Percentiles rank a stretch among this genome's conserved stretches.
Conservation (phyloP, 2,329 filamentous ascomycete genomes). For the Fusarium albidum region DNA sequence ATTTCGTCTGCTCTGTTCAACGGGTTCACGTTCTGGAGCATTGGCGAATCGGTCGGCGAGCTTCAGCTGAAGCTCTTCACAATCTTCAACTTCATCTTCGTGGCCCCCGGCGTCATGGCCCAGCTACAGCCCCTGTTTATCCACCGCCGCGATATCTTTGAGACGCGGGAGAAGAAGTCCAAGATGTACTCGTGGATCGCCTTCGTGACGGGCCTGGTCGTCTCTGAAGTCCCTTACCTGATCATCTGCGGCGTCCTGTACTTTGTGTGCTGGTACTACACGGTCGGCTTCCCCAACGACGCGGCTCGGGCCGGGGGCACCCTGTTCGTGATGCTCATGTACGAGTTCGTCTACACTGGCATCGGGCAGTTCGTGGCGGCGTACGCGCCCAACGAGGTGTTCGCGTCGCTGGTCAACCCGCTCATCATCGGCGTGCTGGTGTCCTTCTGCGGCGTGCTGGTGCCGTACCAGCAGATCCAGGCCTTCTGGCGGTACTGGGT, state of each 20-base stretch:
- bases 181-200: slow-evolving; percentile 68
- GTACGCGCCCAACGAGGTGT: slow-evolving; percentile 68
- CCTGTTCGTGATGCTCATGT: slow-evolving; percentile 65
- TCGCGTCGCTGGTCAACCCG: slow-evolving; percentile 66
- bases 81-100: slow-evolving; percentile 70
- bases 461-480: slow-evolving; percentile 69
- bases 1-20: slow-evolving; percentile 64
- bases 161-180: slow-evolving; percentile 57
- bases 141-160: slow-evolving; percentile 57
- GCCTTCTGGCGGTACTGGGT: slow-evolving; percentile 75
- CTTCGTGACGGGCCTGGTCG: slow-evolving; percentile 62
- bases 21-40: slow-evolving; percentile 69
- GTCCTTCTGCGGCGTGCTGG: slow-evolving; percentile 78
- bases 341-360: slow-evolving; percentile 67
- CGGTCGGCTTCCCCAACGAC: slow-evolving; percentile 58
- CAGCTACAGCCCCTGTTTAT: slow-evolving; percentile 59
- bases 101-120: slow-evolving; percentile 63
- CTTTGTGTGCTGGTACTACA: slow-evolving; percentile 66
- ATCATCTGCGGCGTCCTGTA: slow-evolving; percentile 56
- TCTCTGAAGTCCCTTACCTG: slow-evolving; percentile 58
- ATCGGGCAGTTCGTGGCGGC: slow-evolving; percentile 71
- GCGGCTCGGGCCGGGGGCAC: slow-evolving; percentile 58
- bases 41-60: slow-evolving; percentile 59
- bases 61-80: slow-evolving; percentile 66
- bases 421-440: slow-evolving; percentile 66